Percentiles rank a stretch among this genome's conserved stretches.
These are phyloP conservation scores for Elongisporangium prolatum DNA, from an alignment of 352 stramenopile species.

Conservation along the genomic window DNA sequence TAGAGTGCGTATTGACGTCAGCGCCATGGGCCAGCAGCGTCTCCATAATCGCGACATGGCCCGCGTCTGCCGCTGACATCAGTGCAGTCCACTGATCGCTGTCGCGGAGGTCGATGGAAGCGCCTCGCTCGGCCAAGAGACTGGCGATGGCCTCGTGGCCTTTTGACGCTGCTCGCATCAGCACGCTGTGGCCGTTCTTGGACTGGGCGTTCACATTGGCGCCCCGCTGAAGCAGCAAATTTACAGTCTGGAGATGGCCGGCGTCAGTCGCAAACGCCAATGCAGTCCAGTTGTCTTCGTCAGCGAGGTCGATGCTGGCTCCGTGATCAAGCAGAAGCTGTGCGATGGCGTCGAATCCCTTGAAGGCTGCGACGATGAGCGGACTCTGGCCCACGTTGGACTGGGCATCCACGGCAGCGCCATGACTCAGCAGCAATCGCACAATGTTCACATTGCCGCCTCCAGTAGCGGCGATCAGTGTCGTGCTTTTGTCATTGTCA, in stretches of 20 bases:
- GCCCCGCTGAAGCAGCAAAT: not conserved
- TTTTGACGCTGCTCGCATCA: not conserved
- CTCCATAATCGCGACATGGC: constrained; percentile 45
- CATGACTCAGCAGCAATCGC: constrained; percentile 10
- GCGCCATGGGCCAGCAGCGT: constrained; percentile 42
- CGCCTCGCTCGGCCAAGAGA: not conserved
- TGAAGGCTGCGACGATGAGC: constrained; percentile 16
- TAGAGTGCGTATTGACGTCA: constrained; percentile 26
- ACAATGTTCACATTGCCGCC: constrained; percentile 12
- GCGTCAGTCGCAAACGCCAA: not conserved
- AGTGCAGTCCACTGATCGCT: not conserved
- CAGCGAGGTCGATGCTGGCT: not conserved
- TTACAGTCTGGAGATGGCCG: not conserved
- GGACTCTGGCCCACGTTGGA: constrained; percentile 16
- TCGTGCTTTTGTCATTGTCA: constrained; percentile 10
- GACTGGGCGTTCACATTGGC: not conserved
- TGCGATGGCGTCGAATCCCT: constrained; percentile 2
- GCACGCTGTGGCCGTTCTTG: not conserved
- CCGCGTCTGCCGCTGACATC: not conserved
- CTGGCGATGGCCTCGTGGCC: not conserved
- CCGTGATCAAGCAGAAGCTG: not conserved
- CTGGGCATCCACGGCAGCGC: constrained; percentile 13
- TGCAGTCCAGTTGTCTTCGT: not conserved
- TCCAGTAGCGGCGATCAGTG: constrained; percentile 13
- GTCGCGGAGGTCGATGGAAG: not conserved